These are phyloP conservation scores for Austroboletus niveus DNA, from an alignment of 1,284 basidiomycete genomes.

Conservation along the genomic window DNA sequence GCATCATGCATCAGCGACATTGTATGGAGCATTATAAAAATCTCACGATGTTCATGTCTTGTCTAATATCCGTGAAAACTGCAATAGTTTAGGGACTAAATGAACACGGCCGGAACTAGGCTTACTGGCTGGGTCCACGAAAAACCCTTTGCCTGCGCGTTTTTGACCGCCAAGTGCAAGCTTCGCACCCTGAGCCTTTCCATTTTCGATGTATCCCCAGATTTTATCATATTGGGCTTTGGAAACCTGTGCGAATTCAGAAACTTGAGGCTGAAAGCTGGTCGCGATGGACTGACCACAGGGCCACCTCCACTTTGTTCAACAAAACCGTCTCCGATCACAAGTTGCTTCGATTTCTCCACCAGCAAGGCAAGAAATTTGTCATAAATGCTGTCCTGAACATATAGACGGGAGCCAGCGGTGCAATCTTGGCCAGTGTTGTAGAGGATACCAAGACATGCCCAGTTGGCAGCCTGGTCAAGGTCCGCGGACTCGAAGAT, in stretches of 20 bases:
- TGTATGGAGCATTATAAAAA: slow-evolving; percentile 1
- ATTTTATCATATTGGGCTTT: slow-evolving; percentile 87
- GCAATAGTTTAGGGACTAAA: slow-evolving; percentile 2
- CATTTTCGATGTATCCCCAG: slow-evolving; percentile 85
- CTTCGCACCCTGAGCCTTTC: slow-evolving; percentile 83
- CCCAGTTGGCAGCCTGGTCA: slow-evolving; percentile 87
- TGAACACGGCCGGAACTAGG: slow-evolving; percentile 9
- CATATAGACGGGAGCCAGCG: slow-evolving; percentile 82
- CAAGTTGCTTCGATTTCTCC: slow-evolving; percentile 63
- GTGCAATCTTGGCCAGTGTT: slow-evolving; percentile 89
- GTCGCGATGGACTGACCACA: slow-evolving; percentile 49
- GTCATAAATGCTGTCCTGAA: slow-evolving; percentile 83
- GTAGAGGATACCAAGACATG: slow-evolving; percentile 78
- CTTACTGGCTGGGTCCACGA: slow-evolving; percentile 75
- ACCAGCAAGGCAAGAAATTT: slow-evolving; percentile 74
- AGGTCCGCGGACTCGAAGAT: slow-evolving; percentile 80
- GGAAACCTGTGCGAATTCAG: slow-evolving; percentile 55
- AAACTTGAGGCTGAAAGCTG: slow-evolving; percentile 7
- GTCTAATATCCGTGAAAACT: slow-evolving; percentile 75
- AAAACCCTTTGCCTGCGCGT: slow-evolving; percentile 67
- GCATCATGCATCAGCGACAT: slow-evolving; percentile 14
- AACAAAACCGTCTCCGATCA: slow-evolving; percentile 81
- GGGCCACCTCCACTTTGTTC: slow-evolving; percentile 77
- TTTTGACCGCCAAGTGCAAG: slow-evolving; percentile 78
- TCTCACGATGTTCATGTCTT: slow-evolving; percentile 77